Evolutionary conservation across 2,329 filamentous ascomycete species (phyloP).

Genomic region (Aspergillus sclerotialis): DNA sequence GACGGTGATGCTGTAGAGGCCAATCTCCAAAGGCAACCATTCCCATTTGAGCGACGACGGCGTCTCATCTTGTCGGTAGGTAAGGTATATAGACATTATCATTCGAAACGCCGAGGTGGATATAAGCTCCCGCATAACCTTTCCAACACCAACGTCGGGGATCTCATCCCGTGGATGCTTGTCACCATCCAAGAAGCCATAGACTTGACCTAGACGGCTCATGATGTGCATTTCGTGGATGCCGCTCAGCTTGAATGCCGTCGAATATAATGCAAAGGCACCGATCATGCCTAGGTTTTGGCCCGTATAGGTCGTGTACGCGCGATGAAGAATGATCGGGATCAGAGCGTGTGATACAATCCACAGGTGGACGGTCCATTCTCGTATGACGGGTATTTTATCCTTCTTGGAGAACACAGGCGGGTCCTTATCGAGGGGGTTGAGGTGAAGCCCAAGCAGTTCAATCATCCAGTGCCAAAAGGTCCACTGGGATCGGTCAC

Average conservation of each 20-base stretch:
- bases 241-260: constrained; percentile 16
- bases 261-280: constrained; percentile 15
- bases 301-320: constrained; percentile 15
- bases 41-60: constrained; percentile 13
- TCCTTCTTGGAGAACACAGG: constrained; percentile 16
- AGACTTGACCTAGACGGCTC: constrained; percentile 15
- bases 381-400: constrained; percentile 14
- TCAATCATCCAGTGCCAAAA: constrained; percentile 19
- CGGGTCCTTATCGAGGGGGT: constrained; percentile 13
- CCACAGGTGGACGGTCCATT: constrained; percentile 19
- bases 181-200: constrained; percentile 20
- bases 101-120: constrained; percentile 17
- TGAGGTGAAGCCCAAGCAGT: constrained; percentile 15
- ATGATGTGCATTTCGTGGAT: constrained; percentile 19
- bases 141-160: constrained; percentile 18
- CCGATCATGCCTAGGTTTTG: constrained; percentile 12
- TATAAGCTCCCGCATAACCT: constrained; percentile 16
- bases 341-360: constrained; percentile 15
- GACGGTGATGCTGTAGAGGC: constrained; percentile 18
- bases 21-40: constrained; percentile 16
- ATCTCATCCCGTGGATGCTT: constrained; percentile 20
- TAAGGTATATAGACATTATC: constrained; percentile 19
- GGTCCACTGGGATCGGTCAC: constrained; percentile 15
- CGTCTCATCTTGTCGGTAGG: constrained; percentile 10
- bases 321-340: constrained; percentile 16